A percentile compares a stretch with the other conserved stretches of the same genome.
Evolutionary conservation across 202 grass and related monocot genomes (phyloP).

Genomic region (Musa balbisiana): DNA sequence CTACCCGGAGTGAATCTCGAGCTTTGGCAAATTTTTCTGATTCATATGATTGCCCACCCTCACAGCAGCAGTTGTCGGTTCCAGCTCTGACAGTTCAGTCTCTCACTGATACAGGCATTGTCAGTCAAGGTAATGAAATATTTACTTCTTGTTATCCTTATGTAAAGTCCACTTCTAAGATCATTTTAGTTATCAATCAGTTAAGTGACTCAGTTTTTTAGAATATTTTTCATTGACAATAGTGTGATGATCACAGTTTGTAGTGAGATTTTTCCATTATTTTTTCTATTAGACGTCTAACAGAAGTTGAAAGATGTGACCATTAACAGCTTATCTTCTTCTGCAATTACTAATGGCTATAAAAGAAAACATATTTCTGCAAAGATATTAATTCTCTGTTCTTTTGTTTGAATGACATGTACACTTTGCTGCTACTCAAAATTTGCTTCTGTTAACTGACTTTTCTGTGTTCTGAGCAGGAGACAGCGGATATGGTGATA

Average conservation of each 20-base stretch:
- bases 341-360: too few species aligned
- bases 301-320: too few species aligned
- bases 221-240: neutral
- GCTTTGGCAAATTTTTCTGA: conserved; percentile 2
- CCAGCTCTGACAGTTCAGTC: neutral
- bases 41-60: neutral
- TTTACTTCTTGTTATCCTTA: neutral
- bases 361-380: too few species aligned
- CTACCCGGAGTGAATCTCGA: conserved; percentile 5
- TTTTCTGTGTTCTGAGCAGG: neutral
- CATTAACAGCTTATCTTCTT: too few species aligned
- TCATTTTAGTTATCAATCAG: too few species aligned
- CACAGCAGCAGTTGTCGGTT: conserved; percentile 3
- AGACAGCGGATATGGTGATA: neutral
- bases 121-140: neutral
- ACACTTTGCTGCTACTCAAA: neutral
- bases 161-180: neutral
- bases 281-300: too few species aligned
- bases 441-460: neutral
- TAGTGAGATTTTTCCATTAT: too few species aligned
- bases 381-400: too few species aligned
- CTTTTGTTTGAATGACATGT: neutral
- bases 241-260: neutral
- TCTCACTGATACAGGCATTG: neutral
- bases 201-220: too few species aligned